A percentile compares a stretch with the other conserved stretches of the same genome.
Conservation (phyloP, 257 asterid genomes). For the Gentiana dahurica region DNA sequence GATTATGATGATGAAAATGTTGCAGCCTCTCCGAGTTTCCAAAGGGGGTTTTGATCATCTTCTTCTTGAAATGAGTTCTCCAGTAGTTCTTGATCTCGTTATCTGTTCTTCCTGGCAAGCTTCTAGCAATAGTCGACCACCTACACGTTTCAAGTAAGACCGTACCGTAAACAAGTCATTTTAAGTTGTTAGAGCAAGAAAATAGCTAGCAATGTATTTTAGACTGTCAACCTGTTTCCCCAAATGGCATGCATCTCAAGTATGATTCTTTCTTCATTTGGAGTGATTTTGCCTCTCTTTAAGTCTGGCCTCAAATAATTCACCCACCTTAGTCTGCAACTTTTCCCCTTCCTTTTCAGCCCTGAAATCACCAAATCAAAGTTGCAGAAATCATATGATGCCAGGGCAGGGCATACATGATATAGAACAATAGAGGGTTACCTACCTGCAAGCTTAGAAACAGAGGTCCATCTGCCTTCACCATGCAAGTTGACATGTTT, state of each 20-base stretch:
- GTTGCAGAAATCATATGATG: too few relatives aligned
- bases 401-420: too few relatives aligned
- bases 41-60: constrained; percentile 15
- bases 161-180: too few relatives aligned
- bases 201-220: too few relatives aligned
- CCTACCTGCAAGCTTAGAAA: constrained; percentile 61
- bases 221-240: constrained; percentile 69
- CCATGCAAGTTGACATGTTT: constrained; percentile 80
- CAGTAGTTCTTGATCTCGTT: constrained; percentile 67
- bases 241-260: constrained; percentile 73
- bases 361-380: constrained; percentile 22
- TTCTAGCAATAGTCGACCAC: constrained; percentile 76
- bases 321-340: constrained; percentile 93
- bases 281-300: constrained; percentile 86
- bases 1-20: constrained; percentile 48
- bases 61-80: constrained; percentile 73
- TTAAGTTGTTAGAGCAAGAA: too few relatives aligned
- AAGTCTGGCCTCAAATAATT: constrained; percentile 92
- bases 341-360: constrained; percentile 82
- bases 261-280: constrained; percentile 66
- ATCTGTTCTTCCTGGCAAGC: constrained; percentile 65
- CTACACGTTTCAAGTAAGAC: constrained; percentile 13
- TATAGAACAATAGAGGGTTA: too few relatives aligned
- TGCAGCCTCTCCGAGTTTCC: constrained; percentile 40
- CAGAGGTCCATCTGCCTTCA: constrained; percentile 95